Evolutionary conservation across 2,329 filamentous ascomycete genomes (phyloP), one percentile per base, ranked within the genome.

Genomic region (Sporothrix inflata): DNA sequence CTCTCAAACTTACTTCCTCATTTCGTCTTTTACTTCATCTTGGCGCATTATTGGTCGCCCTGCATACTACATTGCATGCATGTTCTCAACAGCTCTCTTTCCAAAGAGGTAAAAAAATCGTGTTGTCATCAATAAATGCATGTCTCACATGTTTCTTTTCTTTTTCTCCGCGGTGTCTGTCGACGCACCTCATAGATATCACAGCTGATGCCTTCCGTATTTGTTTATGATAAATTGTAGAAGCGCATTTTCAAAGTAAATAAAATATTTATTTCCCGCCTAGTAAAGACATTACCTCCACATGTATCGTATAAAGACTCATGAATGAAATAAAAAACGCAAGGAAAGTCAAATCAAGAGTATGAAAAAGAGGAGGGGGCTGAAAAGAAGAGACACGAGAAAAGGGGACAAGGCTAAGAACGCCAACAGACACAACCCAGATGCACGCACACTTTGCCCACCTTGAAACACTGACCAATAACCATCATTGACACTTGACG

Each of bases 41-140:
- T 0, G 27, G 8, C 14, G 27, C 27, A 30, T 30, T 57, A 34
- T 57, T 57, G 53, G 53, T 27, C 53, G 16, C 16, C 16, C 53
- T 34, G 49, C 49, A 53, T n/a, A 30, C 11, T 57, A 57, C 16
- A 27, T 34, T 14, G 27, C 8, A 57, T 38, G 27, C 53, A 57
- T 5, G n/a, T 16, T 16, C 34, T 53, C 14, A 7, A 30, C 14
- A 34, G 51, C 4, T n/a, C n/a, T 38, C 8, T 61, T 11, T 38
- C 57, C 34, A 3, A 19, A 34, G 12, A 57, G 53, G 53, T 12
- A 24, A 34, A 57, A 57, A 19, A 14, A 42, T 14, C 2, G 8
- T 40, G 7, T 12, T 40, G 34, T 57, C 57, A 42, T 63, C 57
- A 63, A 63, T 63, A 63, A 42, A 63, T 63, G 57, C 34, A 63